A percentile compares a stretch with the other conserved stretches of the same genome.
phyloP scores from a whole-genome alignment of 495 filamentous ascomycete species.

The Daldinia decipiens region DNA sequence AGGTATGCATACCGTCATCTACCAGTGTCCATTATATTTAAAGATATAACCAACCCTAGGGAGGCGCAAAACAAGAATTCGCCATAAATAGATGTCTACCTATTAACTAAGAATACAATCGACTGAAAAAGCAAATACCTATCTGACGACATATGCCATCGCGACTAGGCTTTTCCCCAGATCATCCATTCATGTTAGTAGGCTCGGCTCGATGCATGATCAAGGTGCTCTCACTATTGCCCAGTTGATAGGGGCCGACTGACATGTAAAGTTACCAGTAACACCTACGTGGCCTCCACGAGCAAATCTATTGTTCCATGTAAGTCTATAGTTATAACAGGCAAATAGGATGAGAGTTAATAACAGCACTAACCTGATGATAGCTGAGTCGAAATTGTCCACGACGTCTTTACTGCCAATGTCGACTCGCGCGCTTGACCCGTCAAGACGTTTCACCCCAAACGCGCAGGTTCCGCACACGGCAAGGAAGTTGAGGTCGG shows the following conservation, averaged over 20 bases:
- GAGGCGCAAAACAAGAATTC: not conserved
- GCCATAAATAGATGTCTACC: not conserved
- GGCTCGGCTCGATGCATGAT: not conserved
- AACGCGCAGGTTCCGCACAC: slow-evolving; percentile 34
- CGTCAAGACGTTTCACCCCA: slow-evolving; percentile 32
- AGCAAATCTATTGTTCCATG: not conserved
- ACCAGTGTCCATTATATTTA: too few relatives aligned
- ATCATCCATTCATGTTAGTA: not conserved
- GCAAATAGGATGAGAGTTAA: not conserved
- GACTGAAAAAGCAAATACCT: not conserved
- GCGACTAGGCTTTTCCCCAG: not conserved
- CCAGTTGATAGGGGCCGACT: slow-evolving; percentile 26
- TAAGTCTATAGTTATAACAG: too few relatives aligned
- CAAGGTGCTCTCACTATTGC: slow-evolving; percentile 23
- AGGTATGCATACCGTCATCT: too few relatives aligned
- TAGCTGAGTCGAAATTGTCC: slow-evolving; percentile 29
- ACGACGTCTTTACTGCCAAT: slow-evolving; percentile 36
- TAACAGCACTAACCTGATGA: slow-evolving; percentile 9
- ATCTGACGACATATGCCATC: not conserved
- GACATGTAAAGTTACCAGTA: slow-evolving; percentile 30
- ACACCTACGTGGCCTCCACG: slow-evolving; percentile 26
- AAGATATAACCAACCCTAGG: not conserved
- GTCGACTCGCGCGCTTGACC: slow-evolving; percentile 17
- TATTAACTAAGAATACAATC: not conserved
- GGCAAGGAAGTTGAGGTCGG: slow-evolving; percentile 18